These are phyloP conservation scores for Acanthamoeba rhysodes DNA, from an alignment of 208 protist species.

Conservation along the genomic window DNA sequence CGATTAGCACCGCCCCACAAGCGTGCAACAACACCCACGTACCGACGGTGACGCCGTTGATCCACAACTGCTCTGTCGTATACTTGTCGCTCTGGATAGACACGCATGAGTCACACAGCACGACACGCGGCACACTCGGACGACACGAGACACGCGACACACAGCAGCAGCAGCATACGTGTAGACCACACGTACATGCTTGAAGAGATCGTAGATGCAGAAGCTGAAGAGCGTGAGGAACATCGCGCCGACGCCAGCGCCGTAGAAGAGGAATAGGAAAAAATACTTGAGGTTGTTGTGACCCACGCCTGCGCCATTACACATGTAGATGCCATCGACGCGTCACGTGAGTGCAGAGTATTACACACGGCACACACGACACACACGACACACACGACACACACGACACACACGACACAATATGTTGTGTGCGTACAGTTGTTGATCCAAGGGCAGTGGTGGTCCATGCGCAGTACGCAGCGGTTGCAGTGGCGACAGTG, in stretches of 20 bases:
- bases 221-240: slow-evolving; percentile 20
- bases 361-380: too few relatives aligned
- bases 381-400: background rate
- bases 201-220: background rate
- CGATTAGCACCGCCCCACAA: background rate
- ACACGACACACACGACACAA: too few relatives aligned
- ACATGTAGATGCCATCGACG: too few relatives aligned
- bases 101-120: background rate
- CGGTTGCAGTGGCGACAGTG: slow-evolving; percentile 50
- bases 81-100: slow-evolving; percentile 15
- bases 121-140: too few relatives aligned
- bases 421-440: too few relatives aligned
- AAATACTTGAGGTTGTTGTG: slow-evolving; percentile 47
- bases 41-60: background rate
- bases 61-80: background rate
- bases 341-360: too few relatives aligned
- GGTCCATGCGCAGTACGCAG: slow-evolving; percentile 56
- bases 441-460: slow-evolving; percentile 67
- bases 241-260: background rate
- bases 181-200: background rate
- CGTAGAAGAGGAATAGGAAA: slow-evolving; percentile 30
- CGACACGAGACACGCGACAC: too few relatives aligned
- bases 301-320: background rate
- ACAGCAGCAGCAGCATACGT: background rate
- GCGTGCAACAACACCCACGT: background rate